phyloP scores from a whole-genome alignment of 768 basidiomycete genomes.

The Cystobasidium ongulense region DNA sequence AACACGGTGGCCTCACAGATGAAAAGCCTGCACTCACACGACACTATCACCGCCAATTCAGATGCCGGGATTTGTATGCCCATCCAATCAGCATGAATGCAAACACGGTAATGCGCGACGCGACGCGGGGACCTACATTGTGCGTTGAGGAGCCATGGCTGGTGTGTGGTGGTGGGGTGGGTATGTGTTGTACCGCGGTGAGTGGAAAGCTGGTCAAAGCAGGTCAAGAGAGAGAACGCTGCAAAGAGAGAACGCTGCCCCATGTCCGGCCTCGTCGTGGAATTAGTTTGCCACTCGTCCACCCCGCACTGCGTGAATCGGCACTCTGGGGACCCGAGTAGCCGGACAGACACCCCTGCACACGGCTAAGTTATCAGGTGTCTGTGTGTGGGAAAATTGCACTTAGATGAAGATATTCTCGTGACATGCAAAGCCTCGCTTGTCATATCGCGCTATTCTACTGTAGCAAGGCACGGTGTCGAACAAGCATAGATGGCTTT shows the following conservation, averaged over 20 bases:
- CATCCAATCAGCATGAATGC: conserved; percentile 3
- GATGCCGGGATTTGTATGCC: neutral
- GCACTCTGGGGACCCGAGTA: neutral
- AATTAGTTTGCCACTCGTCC: neutral
- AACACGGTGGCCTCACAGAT: too few species aligned
- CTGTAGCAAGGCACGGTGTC: too few species aligned
- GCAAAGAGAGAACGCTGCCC: too few species aligned
- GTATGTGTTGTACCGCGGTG: neutral
- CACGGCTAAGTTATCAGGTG: too few species aligned
- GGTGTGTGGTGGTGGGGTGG: neutral
- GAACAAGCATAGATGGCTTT: too few species aligned
- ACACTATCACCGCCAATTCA: neutral
- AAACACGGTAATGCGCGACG: neutral
- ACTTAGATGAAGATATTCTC: too few species aligned
- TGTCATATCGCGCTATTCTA: too few species aligned
- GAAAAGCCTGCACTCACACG: neutral
- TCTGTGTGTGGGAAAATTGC: too few species aligned
- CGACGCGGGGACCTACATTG: neutral
- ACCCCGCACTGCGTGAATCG: neutral
- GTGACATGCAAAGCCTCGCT: too few species aligned
- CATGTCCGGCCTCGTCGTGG: neutral
- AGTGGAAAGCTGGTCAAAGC: too few species aligned
- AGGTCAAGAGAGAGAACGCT: too few species aligned
- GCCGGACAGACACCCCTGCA: neutral
- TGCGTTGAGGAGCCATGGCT: neutral